Evolutionary conservation across 352 stramenopile species (phyloP), one percentile per base, ranked within the genome.

Genomic region (Aphanomyces astaci): DNA sequence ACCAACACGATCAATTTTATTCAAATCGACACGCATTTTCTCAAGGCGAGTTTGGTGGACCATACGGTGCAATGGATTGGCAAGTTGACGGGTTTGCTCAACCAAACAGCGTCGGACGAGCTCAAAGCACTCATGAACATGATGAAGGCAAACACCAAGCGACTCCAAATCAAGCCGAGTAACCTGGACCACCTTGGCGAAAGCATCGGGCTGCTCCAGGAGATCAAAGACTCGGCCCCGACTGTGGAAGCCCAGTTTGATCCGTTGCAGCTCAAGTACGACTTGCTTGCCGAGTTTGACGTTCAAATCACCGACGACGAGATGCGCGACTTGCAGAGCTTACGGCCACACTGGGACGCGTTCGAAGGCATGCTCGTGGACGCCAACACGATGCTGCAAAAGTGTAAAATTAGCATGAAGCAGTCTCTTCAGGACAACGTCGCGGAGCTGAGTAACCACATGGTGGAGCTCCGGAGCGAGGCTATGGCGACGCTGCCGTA

Each of bases 1-100:
- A 94, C 81, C 1, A 95, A 97, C 73, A 96, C 84, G 19, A 97
- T 98, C 71, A 97, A 97, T 72, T 98, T 98, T 53, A 97, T 98
- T 49, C 88, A 97, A 67, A 95, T 98, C 68, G 92, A 98, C 75
- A 97, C 89, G 22, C 94, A 95, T 36, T 89, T 88, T 40, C 73
- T 98, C 45, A 98, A 98, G 69, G 76, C 83, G 4, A 88, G 80
- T 64, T 78, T 98, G 11, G 81, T 98, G 0, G 81, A 92, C 39
- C 92, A 98, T 71, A 97, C 89, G 2, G 84, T 97, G 5, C 86
- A 98, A 54, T 98, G 88, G 89, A 96, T 97, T 63, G 82, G 82
- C 10, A 97, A 97, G 72, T 81, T 98, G 19, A 96, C 90, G 4
- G 87, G 87, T 17, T 64, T 98, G 46, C 75, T 98, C 1, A 97